These are phyloP conservation scores for Ramaria rubella DNA, from an alignment of 768 basidiomycete species.

Conservation along the genomic window DNA sequence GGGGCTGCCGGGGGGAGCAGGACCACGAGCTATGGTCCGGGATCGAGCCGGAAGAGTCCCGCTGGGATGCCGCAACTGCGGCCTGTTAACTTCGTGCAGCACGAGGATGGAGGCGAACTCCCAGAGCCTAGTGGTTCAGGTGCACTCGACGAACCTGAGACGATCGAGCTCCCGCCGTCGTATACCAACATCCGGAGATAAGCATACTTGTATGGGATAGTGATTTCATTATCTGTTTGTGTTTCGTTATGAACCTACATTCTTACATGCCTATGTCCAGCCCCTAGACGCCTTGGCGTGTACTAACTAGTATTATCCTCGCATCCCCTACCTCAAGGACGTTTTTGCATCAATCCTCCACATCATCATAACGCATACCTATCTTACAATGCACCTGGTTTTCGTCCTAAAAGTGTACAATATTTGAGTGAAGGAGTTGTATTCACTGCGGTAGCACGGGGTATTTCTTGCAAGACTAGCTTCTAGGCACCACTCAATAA, in stretches of 20 bases:
- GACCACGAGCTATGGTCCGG: constrained; percentile 38
- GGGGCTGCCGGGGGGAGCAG: constrained; percentile 35
- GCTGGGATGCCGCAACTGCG: constrained; percentile 41
- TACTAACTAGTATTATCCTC: background rate
- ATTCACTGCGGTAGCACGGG: background rate
- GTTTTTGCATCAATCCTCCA: background rate
- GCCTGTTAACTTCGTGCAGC: constrained; percentile 76
- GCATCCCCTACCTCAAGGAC: background rate
- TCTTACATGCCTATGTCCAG: too few relatives aligned
- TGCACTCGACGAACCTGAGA: constrained; percentile 49
- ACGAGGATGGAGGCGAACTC: constrained; percentile 66
- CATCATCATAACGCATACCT: background rate
- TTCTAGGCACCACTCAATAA: background rate
- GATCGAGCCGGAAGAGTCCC: constrained; percentile 21
- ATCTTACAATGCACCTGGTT: background rate
- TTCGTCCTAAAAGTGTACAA: background rate
- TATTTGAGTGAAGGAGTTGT: too few relatives aligned
- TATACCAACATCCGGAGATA: constrained; percentile 54
- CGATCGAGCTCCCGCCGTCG: constrained; percentile 77
- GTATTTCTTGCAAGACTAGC: too few relatives aligned
- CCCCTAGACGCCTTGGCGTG: background rate
- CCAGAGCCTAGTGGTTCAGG: constrained; percentile 34
- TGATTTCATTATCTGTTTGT: too few relatives aligned
- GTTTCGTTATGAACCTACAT: too few relatives aligned
- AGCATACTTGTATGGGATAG: too few relatives aligned